Evolutionary conservation across 148 eudicot species (phyloP).

Genomic region (Camellia japonica): DNA sequence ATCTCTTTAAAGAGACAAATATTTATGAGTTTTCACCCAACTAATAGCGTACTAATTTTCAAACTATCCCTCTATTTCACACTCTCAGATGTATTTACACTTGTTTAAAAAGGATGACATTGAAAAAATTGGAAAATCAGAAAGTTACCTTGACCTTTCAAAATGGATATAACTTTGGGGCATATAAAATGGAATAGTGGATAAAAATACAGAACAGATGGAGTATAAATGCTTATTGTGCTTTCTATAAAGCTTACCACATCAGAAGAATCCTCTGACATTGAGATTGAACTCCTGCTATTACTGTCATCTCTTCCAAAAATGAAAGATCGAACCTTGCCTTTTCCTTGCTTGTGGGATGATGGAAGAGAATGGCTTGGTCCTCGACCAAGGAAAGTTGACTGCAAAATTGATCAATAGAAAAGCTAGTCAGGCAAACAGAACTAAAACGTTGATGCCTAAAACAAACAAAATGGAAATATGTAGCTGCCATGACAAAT

Average conservation of each 20-base stretch:
- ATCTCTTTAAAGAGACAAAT: background rate
- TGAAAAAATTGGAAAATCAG: background rate
- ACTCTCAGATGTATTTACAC: background rate
- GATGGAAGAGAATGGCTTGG: conserved; percentile 54
- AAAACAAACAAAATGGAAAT: background rate
- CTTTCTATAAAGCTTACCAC: conserved; percentile 35
- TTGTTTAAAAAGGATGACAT: background rate
- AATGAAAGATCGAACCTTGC: conserved; percentile 52
- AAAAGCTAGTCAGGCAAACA: background rate
- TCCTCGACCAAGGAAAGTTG: conserved; percentile 74
- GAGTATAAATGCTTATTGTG: background rate
- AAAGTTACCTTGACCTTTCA: background rate
- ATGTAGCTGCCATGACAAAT: conserved; percentile 1
- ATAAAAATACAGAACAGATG: background rate
- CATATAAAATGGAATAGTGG: background rate
- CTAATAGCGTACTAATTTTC: background rate
- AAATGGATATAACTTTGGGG: background rate
- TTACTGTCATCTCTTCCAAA: conserved; percentile 96
- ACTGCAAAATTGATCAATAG: conserved; percentile 40
- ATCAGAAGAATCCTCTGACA: conserved; percentile 61
- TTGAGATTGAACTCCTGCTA: conserved; percentile 63
- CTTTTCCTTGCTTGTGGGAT: conserved; percentile 48
- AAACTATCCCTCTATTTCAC: background rate
- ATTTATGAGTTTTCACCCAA: background rate
- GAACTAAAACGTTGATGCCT: background rate